Evolutionary conservation across 2,329 filamentous ascomycete genomes (phyloP), one percentile per base, ranked within the genome.

Genomic region (Conoideocrella luteorostrata): DNA sequence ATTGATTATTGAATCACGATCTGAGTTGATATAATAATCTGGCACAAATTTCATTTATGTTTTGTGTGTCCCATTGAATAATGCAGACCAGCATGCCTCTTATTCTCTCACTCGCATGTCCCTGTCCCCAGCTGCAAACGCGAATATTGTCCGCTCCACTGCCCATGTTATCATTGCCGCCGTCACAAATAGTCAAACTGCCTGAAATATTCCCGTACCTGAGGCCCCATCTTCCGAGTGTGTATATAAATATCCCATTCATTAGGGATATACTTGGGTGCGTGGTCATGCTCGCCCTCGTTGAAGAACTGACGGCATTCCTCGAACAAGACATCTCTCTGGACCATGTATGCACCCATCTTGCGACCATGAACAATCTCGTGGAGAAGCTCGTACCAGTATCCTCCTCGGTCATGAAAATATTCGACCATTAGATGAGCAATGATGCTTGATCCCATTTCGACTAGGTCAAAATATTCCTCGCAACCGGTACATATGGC

Each of bases 281-380:
- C 34, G 20, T 10, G 34, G 34, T 24, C 21, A 37, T 37, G 12
- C 11, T 37, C 34, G 20, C 34, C 34, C 1, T 2, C 20, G 4
- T 37, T 37, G 4, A 37, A 37, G 20, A 1, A 37, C 21, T 4
- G 34, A 20, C 1, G n/a, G n/a, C 30, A 33, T 33, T 33, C 30
- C 30, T 10, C n/a, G 30, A 33, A 33, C 30, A 33, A 33, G 30
- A 22, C 1, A 10, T 0, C 34, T n/a, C 1, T 37, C 34, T 37
- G 34, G 34, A 37, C 34, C 34, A 37, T 37, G 34, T 37, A 37
- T 5, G 34, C 34, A 12, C 34, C 34, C 34, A 37, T 37, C 6
- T 37, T 37, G 18, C 34, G 34, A 20, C 34, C 34, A n/a, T 37
- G 34, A 12, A 37, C 0, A 37, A 37, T 37, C 1, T 37, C 1